phyloP scores from a whole-genome alignment of 2,329 filamentous ascomycete species.

The Aspergillus arachidicola region DNA sequence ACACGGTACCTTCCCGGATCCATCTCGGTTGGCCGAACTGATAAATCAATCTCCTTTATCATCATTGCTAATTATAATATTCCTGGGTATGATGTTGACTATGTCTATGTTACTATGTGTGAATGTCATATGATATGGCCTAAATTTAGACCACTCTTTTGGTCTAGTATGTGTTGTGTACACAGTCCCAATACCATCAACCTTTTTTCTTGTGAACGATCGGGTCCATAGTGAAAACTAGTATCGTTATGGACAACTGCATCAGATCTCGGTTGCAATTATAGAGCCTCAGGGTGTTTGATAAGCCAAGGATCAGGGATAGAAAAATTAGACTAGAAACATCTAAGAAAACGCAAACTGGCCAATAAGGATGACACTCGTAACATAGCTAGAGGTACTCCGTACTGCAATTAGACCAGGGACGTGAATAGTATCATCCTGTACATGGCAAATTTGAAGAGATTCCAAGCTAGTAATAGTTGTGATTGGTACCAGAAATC shows the following conservation, averaged over 20 bases:
- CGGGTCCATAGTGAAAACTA: not conserved
- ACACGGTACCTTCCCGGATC: conserved; percentile 15
- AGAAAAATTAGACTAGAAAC: not conserved
- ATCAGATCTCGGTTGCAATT: not conserved
- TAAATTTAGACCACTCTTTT: not conserved
- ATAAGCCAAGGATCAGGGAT: not conserved
- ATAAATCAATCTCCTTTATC: not conserved
- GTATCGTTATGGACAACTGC: not conserved
- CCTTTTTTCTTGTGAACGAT: not conserved
- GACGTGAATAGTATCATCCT: not conserved
- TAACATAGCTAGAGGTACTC: not conserved
- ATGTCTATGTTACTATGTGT: not conserved
- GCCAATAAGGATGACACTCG: not conserved
- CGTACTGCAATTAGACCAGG: not conserved
- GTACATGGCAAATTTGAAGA: not conserved
- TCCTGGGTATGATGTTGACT: not conserved
- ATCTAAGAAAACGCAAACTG: not conserved
- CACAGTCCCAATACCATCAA: not conserved
- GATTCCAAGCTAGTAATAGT: not conserved
- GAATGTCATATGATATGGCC: not conserved
- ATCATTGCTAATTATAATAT: not conserved
- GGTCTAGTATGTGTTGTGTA: not conserved
- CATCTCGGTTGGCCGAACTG: not conserved
- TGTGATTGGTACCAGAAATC: not conserved
- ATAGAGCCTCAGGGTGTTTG: too few relatives aligned